These are phyloP conservation scores for Salix koriyanagi DNA, from an alignment of 345 rosid genomes.

Conservation along the genomic window DNA sequence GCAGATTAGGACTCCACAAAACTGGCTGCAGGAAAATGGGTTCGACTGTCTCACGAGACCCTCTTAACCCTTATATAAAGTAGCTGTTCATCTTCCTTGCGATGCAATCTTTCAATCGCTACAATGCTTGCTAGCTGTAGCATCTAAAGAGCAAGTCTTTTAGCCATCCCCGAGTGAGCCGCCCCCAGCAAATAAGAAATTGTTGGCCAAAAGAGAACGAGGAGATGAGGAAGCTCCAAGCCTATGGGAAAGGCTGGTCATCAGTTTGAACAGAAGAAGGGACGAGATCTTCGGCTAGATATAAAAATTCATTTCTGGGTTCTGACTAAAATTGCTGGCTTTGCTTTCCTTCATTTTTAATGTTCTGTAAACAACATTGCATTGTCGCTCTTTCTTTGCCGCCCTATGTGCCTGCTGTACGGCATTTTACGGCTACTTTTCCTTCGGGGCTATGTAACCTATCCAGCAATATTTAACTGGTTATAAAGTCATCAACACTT, in stretches of 20 bases:
- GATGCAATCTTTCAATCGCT: background rate
- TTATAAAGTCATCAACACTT: background rate
- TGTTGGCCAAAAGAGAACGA: background rate
- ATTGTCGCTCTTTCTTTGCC: slow-evolving; percentile 3
- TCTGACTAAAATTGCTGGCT: slow-evolving; percentile 21
- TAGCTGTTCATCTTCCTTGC: slow-evolving; percentile 6
- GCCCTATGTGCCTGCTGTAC: background rate
- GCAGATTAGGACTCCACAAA: slow-evolving; percentile 47
- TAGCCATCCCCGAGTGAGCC: background rate
- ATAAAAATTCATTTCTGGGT: slow-evolving; percentile 7
- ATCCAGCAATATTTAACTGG: background rate
- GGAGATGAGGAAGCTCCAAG: background rate
- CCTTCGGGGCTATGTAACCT: background rate
- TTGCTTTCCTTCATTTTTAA: background rate
- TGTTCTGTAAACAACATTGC: background rate
- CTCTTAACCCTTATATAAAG: slow-evolving; percentile 16
- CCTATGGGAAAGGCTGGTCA: slow-evolving; percentile 17
- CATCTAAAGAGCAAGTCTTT: background rate
- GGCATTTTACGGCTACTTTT: background rate
- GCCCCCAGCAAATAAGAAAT: background rate
- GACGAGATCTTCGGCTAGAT: slow-evolving; percentile 25
- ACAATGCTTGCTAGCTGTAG: background rate
- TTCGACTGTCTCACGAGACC: slow-evolving; percentile 50
- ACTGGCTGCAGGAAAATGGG: slow-evolving; percentile 67
- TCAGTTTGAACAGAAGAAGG: slow-evolving; percentile 36